Evolutionary conservation across 2,329 filamentous ascomycete species (phyloP).

Genomic region (Claviceps fusiformis): DNA sequence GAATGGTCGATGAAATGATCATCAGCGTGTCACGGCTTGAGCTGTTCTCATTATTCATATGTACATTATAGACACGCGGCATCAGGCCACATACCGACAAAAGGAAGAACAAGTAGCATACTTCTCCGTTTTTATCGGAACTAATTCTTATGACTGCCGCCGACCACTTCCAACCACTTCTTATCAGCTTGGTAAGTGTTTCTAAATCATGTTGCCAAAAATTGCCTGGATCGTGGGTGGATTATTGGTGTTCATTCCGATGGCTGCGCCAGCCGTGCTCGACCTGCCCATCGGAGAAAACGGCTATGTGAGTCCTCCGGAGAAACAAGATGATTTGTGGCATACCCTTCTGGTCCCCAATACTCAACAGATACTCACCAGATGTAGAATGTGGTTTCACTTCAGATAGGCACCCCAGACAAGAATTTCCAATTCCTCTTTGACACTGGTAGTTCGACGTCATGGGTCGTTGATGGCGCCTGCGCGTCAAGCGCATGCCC

Average conservation of each 20-base stretch:
- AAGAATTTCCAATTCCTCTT: conserved; percentile 16
- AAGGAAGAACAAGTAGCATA: too few relatives aligned
- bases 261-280: background rate
- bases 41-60: too few relatives aligned
- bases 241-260: background rate
- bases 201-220: background rate
- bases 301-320: background rate
- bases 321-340: background rate
- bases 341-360: background rate
- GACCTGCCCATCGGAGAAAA: background rate
- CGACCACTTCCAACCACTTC: background rate
- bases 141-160: background rate
- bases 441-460: conserved; percentile 22
- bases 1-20: too few relatives aligned
- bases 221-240: background rate
- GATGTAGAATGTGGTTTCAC: background rate
- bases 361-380: background rate
- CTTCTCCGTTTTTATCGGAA: too few relatives aligned
- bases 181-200: conserved; percentile 17
- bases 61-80: too few relatives aligned
- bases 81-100: too few relatives aligned
- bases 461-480: conserved; percentile 18
- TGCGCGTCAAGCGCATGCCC: conserved; percentile 14
- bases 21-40: too few relatives aligned
- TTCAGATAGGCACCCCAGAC: conserved; percentile 15